Percentiles rank a stretch among this genome's conserved stretches.
These are phyloP conservation scores for Pseudozyma thailandica DNA, from an alignment of 1,284 basidiomycete species.

Conservation along the genomic window DNA sequence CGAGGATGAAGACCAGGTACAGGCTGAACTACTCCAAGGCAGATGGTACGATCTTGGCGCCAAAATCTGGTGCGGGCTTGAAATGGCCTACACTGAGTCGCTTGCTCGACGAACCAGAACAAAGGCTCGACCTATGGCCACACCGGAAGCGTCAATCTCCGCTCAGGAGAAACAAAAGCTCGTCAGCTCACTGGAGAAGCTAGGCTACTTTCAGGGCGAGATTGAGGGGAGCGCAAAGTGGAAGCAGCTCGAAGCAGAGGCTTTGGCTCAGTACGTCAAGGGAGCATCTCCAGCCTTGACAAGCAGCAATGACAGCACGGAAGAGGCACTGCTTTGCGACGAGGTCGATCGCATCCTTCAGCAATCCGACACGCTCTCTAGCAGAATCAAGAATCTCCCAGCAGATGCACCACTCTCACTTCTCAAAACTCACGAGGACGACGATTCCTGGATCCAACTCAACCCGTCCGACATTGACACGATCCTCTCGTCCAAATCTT, in stretches of 20 bases:
- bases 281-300: background rate
- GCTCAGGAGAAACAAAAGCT: conserved; percentile 29
- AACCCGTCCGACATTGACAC: conserved; percentile 44
- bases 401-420: background rate
- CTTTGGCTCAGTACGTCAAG: conserved; percentile 22
- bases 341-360: conserved; percentile 12
- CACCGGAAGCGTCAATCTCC: background rate
- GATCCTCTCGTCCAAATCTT: conserved; percentile 15
- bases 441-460: conserved; percentile 56
- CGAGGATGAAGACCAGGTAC: conserved; percentile 27
- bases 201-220: conserved; percentile 61
- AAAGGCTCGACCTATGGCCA: conserved; percentile 5
- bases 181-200: conserved; percentile 33
- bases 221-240: conserved; percentile 51
- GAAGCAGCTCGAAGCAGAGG: conserved; percentile 51
- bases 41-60: conserved; percentile 60
- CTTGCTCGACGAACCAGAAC: conserved; percentile 18
- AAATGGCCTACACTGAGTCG: conserved; percentile 55
- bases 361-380: background rate
- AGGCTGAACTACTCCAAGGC: conserved; percentile 35
- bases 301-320: background rate
- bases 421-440: conserved; percentile 36
- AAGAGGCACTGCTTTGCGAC: conserved; percentile 13
- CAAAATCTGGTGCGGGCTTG: conserved; percentile 61
- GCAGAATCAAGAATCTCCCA: background rate